These are phyloP conservation scores for Agroathelia rolfsii DNA, from an alignment of 1,284 basidiomycete species.

Conservation along the genomic window DNA sequence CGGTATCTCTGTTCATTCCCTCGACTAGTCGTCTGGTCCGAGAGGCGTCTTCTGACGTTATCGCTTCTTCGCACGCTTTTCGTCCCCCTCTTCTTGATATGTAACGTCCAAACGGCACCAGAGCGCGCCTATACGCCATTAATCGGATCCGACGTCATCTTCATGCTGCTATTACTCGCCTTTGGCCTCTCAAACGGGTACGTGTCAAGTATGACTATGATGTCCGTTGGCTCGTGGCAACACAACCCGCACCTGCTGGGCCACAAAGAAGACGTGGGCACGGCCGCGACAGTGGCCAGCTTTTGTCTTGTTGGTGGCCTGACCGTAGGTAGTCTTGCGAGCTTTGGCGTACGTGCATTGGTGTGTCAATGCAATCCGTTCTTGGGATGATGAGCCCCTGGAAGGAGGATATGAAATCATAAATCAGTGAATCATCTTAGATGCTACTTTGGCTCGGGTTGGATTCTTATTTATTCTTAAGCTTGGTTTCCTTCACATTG, in stretches of 20 bases:
- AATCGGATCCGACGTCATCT: slow-evolving; percentile 66
- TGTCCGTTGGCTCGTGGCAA: slow-evolving; percentile 61
- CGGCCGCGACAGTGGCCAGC: slow-evolving; percentile 71
- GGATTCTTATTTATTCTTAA: no score
- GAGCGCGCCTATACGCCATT: no score
- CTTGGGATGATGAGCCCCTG: slow-evolving; percentile 12
- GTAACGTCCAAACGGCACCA: slow-evolving; percentile 64
- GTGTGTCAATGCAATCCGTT: slow-evolving; percentile 72
- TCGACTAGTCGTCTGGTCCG: slow-evolving; percentile 55
- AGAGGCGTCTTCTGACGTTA: slow-evolving; percentile 46
- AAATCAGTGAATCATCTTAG: no score
- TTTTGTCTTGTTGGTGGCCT: slow-evolving; percentile 76
- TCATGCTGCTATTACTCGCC: slow-evolving; percentile 60
- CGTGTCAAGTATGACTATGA: slow-evolving; percentile 58
- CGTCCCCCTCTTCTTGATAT: slow-evolving; percentile 76
- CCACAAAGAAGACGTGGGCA: slow-evolving; percentile 65
- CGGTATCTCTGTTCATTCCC: slow-evolving; percentile 67
- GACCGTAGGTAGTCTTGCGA: slow-evolving; percentile 62
- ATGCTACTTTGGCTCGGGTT: no score
- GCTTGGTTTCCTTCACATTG: no score
- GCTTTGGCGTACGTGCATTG: slow-evolving; percentile 64
- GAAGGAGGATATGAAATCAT: no score
- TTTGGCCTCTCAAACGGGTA: slow-evolving; percentile 80
- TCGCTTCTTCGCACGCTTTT: slow-evolving; percentile 69
- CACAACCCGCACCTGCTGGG: slow-evolving; percentile 61